These are phyloP conservation scores for Penicillium macrosclerotiorum DNA, from an alignment of 495 filamentous ascomycete genomes.

Conservation along the genomic window DNA sequence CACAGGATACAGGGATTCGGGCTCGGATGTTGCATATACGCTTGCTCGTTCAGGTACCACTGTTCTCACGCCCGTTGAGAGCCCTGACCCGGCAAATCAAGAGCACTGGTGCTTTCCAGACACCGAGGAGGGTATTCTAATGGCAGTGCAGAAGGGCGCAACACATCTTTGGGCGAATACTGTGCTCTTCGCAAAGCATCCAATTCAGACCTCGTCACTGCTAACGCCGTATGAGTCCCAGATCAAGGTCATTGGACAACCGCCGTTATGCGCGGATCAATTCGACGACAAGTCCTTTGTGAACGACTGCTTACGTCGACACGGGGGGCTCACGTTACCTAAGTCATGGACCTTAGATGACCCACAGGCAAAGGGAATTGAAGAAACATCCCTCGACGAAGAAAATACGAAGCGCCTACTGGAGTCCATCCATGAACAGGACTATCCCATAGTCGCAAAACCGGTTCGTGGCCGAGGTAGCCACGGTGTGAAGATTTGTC, in stretches of 20 bases:
- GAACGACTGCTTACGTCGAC: constrained; percentile 24
- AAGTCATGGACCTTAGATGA: constrained; percentile 19
- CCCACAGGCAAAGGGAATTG: background rate
- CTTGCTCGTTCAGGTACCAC: constrained; percentile 11
- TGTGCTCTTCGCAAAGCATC: constrained; percentile 32
- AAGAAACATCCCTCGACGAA: background rate
- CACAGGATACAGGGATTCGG: constrained; percentile 31
- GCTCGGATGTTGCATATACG: constrained; percentile 29
- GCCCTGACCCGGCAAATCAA: constrained; percentile 16
- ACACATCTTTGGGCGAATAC: constrained; percentile 40
- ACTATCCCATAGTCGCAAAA: constrained; percentile 32
- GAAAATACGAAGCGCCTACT: constrained; percentile 2
- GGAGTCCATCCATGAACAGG: background rate
- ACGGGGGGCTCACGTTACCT: constrained; percentile 15
- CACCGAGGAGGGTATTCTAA: constrained; percentile 30
- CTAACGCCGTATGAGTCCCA: constrained; percentile 14
- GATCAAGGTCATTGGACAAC: constrained; percentile 30
- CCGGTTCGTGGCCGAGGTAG: constrained; percentile 23
- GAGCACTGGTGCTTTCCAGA: constrained; percentile 33
- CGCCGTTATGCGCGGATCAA: constrained; percentile 29
- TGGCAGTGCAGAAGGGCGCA: constrained; percentile 23
- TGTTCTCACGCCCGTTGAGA: constrained; percentile 20
- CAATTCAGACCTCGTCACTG: constrained; percentile 23
- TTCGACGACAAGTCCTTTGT: constrained; percentile 37
- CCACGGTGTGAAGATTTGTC: constrained; percentile 36